These are phyloP conservation scores for Aureobasidium sp. DNA, from an alignment of 2,329 filamentous ascomycete genomes.

Conservation along the genomic window DNA sequence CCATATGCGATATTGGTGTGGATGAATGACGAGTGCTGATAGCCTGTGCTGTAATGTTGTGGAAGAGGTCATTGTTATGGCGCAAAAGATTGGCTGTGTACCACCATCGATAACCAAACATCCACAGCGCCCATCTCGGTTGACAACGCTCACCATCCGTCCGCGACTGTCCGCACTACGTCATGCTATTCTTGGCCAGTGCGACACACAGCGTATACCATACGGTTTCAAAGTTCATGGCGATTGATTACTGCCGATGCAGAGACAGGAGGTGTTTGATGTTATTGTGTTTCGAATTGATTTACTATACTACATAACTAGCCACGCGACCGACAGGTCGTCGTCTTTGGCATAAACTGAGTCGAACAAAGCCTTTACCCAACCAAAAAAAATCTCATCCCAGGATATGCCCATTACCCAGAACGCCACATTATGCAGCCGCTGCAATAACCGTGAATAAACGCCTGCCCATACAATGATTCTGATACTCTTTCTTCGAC, in stretches of 20 bases:
- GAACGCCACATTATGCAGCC: slow-evolving; percentile 18
- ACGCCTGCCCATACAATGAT: slow-evolving; percentile 12
- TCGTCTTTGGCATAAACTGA: background rate
- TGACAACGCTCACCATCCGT: slow-evolving; percentile 5
- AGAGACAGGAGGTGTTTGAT: background rate
- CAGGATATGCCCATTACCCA: slow-evolving; percentile 15
- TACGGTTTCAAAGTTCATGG: background rate
- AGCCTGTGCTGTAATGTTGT: background rate
- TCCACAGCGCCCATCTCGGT: background rate
- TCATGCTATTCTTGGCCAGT: slow-evolving; percentile 14
- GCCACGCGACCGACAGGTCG: background rate
- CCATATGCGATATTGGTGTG: slow-evolving; percentile 24
- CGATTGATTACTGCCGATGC: background rate
- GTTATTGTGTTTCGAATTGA: background rate
- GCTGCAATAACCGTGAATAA: slow-evolving; percentile 4
- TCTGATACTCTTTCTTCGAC: background rate
- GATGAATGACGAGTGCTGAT: slow-evolving; percentile 7
- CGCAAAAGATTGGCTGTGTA: background rate
- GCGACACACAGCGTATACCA: background rate
- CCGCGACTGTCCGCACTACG: background rate
- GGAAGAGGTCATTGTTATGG: background rate
- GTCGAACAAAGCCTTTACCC: slow-evolving; percentile 12
- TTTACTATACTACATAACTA: slow-evolving; percentile 10
- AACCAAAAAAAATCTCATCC: background rate
- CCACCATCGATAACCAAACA: background rate